phyloP scores from a whole-genome alignment of 139 green algal genomes.

The Edaphochlamys debaryana region DNA sequence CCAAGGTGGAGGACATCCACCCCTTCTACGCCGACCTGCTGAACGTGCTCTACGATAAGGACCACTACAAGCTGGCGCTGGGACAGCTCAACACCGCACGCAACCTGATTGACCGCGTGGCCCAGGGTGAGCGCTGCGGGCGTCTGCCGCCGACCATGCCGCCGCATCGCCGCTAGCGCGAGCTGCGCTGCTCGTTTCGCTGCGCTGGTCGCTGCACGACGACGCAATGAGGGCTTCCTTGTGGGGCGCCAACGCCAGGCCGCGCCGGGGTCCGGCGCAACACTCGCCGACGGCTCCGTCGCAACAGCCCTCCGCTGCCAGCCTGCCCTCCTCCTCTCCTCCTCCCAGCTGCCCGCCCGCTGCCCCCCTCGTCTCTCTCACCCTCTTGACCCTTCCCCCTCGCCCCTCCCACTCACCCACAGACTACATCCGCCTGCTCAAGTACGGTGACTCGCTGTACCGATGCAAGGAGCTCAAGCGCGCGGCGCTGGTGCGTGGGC shows the following conservation, averaged over 20 bases:
- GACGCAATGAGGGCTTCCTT: too few species aligned
- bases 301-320: too few species aligned
- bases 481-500: conserved; percentile 83
- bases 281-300: too few species aligned
- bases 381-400: neutral
- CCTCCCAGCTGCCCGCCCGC: neutral
- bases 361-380: too few species aligned
- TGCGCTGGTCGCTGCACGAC: too few species aligned
- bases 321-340: too few species aligned
- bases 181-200: too few species aligned
- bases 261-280: too few species aligned
- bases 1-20: conserved; percentile 98
- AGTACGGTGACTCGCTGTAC: conserved; percentile 99
- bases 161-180: too few species aligned
- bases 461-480: conserved; percentile 99
- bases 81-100: conserved; percentile 95
- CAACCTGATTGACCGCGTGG: conserved; percentile 94
- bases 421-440: conserved; percentile 98
- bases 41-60: conserved; percentile 99
- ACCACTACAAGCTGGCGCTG: conserved; percentile 99
- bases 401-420: neutral
- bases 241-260: too few species aligned
- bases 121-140: conserved; percentile 72
- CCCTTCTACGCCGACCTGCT: conserved; percentile 98
- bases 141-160: too few species aligned